A percentile compares a stretch with the other conserved stretches of the same genome.
Conservation (phyloP, 75 land plant species). For the Sequoia sempervirens region DNA sequence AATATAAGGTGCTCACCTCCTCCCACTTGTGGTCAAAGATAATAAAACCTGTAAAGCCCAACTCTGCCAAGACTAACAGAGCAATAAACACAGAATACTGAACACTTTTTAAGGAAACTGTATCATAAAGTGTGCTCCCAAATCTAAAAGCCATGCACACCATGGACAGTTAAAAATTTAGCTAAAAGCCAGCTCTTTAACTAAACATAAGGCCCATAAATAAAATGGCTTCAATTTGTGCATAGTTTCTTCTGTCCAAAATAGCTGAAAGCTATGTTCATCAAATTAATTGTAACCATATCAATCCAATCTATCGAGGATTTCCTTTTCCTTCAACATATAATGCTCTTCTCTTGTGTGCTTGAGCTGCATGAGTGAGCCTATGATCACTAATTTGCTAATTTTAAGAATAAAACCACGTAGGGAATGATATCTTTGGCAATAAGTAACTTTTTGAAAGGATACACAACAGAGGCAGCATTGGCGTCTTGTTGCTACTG, state of each 20-base stretch:
- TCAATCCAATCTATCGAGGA: neutral
- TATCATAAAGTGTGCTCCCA: neutral
- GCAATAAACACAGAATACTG: constrained; percentile 73
- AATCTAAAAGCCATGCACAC: neutral
- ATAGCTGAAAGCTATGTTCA: neutral
- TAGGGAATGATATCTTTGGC: neutral
- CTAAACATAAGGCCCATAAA: neutral
- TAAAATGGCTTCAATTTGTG: neutral
- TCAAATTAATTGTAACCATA: neutral
- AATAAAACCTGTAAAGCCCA: constrained; percentile 79
- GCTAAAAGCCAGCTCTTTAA: neutral
- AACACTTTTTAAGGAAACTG: constrained; percentile 14
- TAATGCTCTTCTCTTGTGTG: neutral
- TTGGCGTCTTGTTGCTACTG: constrained; percentile 61
- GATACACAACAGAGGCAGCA: constrained; percentile 97
- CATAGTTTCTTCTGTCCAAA: neutral
- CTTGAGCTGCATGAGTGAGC: neutral
- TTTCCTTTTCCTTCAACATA: neutral
- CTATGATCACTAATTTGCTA: neutral
- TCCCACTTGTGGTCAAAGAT: constrained; percentile 84
- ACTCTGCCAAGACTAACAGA: constrained; percentile 61
- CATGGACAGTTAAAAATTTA: neutral
- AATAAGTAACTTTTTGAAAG: constrained; percentile 9
- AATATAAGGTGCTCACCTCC: constrained; percentile 38
- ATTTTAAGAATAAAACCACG: neutral